These are phyloP conservation scores for Fusarium mangiferae DNA, from an alignment of 2,329 filamentous ascomycete species.

Conservation along the genomic window DNA sequence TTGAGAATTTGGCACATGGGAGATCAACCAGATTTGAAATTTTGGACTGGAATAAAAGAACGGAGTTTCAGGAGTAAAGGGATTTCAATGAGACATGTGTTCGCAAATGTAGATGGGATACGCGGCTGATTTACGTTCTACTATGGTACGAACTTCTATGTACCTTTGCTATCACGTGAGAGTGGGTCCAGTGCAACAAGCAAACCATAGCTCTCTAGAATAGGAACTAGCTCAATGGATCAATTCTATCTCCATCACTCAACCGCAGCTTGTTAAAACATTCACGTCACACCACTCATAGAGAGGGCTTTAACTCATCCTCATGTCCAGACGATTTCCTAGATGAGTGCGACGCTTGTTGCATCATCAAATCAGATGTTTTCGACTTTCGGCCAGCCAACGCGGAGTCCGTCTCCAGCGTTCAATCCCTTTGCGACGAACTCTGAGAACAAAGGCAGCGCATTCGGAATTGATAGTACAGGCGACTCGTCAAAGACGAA, in stretches of 20 bases:
- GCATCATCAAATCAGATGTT: conserved; percentile 55
- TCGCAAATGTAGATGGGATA: neutral
- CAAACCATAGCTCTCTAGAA: conserved; percentile 39
- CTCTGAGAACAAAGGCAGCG: conserved; percentile 37
- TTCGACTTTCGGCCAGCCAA: conserved; percentile 50
- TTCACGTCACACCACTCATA: conserved; percentile 21
- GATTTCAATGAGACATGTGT: conserved; percentile 14
- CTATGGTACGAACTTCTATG: neutral
- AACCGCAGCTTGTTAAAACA: conserved; percentile 1
- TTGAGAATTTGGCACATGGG: neutral
- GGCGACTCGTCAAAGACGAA: conserved; percentile 43
- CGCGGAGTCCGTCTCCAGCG: conserved; percentile 49
- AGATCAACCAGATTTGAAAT: neutral
- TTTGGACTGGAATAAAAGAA: conserved; percentile 3
- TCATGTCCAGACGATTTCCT: conserved; percentile 49
- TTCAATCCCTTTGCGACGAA: conserved; percentile 51
- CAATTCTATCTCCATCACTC: conserved; percentile 33
- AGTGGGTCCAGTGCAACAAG: conserved; percentile 10
- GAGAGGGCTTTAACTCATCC: conserved; percentile 31
- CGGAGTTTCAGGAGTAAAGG: conserved; percentile 26
- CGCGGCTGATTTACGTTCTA: neutral
- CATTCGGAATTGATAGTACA: conserved; percentile 48
- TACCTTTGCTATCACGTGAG: conserved; percentile 35
- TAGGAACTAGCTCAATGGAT: conserved; percentile 34
- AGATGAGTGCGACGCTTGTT: conserved; percentile 54